These are phyloP conservation scores for Mortierella polycephala DNA, from an alignment of 371 early-diverging fungal genomes.

Conservation along the genomic window DNA sequence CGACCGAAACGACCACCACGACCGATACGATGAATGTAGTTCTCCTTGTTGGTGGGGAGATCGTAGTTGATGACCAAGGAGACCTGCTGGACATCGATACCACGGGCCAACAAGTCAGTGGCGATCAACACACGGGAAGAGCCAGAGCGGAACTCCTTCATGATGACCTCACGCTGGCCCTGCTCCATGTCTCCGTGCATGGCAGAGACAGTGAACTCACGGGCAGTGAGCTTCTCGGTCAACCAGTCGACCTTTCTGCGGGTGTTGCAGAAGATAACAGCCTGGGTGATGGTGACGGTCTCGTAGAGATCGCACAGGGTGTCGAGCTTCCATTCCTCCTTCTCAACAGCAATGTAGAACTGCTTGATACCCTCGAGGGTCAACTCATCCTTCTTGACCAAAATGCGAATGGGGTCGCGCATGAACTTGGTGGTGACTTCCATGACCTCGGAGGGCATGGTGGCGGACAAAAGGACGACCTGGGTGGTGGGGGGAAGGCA, in stretches of 20 bases:
- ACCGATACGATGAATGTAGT: slow-evolving; percentile 99
- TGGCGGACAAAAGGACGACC: slow-evolving; percentile 92
- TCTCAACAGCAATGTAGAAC: slow-evolving; percentile 93
- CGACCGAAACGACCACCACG: slow-evolving; percentile 99
- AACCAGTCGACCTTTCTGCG: slow-evolving; percentile 94
- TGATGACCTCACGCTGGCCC: slow-evolving; percentile 95
- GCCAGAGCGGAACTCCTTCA: slow-evolving; percentile 97
- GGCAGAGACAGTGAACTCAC: slow-evolving; percentile 94
- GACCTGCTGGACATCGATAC: slow-evolving; percentile 99
- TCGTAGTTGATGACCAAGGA: slow-evolving; percentile 99
- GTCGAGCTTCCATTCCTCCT: slow-evolving; percentile 91
- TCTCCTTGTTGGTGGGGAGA: slow-evolving; percentile 95
- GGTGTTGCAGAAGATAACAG: slow-evolving; percentile 97
- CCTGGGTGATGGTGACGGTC: slow-evolving; percentile 93
- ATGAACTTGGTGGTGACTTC: slow-evolving; percentile 94
- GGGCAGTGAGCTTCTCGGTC: slow-evolving; percentile 83
- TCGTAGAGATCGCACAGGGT: slow-evolving; percentile 94
- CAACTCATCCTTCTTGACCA: slow-evolving; percentile 97
- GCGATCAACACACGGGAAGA: slow-evolving; percentile 97
- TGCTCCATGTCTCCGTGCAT: slow-evolving; percentile 98
- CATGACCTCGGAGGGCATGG: slow-evolving; percentile 92
- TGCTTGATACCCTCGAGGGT: slow-evolving; percentile 95
- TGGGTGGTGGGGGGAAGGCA: slow-evolving; percentile 86
- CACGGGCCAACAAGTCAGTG: slow-evolving; percentile 98
- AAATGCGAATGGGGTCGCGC: slow-evolving; percentile 90